phyloP scores from a whole-genome alignment of 306 rosid species.

The Vicia faba region DNA sequence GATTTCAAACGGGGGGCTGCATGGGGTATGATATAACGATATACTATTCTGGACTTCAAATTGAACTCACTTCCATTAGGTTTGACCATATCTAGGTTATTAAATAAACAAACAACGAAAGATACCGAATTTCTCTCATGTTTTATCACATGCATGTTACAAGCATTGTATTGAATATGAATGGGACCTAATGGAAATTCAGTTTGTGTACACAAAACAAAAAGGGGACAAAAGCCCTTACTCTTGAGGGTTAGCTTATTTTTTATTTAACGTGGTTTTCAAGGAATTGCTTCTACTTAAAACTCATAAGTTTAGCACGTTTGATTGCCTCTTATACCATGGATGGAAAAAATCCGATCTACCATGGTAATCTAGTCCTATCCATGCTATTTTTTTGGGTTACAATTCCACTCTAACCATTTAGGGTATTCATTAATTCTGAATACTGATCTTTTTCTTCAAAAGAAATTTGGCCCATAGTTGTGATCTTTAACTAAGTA shows the following conservation, averaged over 20 bases:
- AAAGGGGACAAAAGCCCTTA: constrained; percentile 45
- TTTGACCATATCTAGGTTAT: constrained; percentile 45
- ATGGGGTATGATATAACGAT: constrained; percentile 38
- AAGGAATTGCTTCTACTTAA: constrained; percentile 28
- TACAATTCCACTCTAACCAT: too few species aligned
- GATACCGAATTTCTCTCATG: constrained; percentile 49
- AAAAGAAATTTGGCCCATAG: too few species aligned
- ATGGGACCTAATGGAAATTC: constrained; percentile 39
- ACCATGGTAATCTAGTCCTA: not conserved
- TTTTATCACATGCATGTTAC: constrained; percentile 47
- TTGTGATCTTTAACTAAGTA: too few species aligned
- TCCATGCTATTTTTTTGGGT: not conserved
- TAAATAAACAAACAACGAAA: constrained; percentile 43
- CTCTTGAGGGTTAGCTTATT: constrained; percentile 5
- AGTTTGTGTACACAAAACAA: constrained; percentile 40
- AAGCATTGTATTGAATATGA: constrained; percentile 36
- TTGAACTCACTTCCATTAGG: constrained; percentile 30
- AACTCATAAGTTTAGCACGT: not conserved
- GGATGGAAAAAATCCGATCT: not conserved
- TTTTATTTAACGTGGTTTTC: constrained; percentile 29
- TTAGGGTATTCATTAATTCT: too few species aligned
- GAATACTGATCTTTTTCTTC: too few species aligned
- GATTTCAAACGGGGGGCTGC: constrained; percentile 33
- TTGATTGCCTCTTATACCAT: constrained; percentile 6
- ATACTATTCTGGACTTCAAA: constrained; percentile 45